Evolutionary conservation across 1,139 yeast genomes (phyloP).

Genomic region (Magnusiomyces clavatus): DNA sequence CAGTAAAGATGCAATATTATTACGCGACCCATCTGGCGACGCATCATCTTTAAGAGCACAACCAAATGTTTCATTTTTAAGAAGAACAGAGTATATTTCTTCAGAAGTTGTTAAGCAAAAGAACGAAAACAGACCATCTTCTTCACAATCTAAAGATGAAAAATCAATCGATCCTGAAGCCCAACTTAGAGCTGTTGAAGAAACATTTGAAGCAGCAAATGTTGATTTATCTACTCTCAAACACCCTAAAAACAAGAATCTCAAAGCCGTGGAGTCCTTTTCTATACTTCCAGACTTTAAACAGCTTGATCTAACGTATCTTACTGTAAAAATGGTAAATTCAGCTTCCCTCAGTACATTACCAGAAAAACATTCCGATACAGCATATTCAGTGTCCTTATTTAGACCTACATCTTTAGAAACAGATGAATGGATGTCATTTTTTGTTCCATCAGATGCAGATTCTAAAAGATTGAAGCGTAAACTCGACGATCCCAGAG

Average conservation of each 20-base stretch:
- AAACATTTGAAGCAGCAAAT: conserved; percentile 59
- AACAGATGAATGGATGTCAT: conserved; percentile 76
- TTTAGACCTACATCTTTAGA: conserved; percentile 70
- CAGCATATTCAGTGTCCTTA: conserved; percentile 52
- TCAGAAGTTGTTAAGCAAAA: conserved; percentile 28
- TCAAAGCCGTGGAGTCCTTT: conserved; percentile 74
- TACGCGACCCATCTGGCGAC: conserved; percentile 63
- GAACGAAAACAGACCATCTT: too few species aligned
- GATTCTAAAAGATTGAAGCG: conserved; percentile 27
- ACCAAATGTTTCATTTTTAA: conserved; percentile 70
- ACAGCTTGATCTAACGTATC: conserved; percentile 70
- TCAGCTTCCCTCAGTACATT: conserved; percentile 55
- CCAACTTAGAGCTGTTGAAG: conserved; percentile 64
- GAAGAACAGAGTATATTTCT: conserved; percentile 89
- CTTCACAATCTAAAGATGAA: conserved; percentile 10
- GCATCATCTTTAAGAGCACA: conserved; percentile 44
- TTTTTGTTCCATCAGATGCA: conserved; percentile 48
- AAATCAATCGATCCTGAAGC: conserved; percentile 47
- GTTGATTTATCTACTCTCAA: conserved; percentile 42
- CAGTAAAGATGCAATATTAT: conserved; percentile 64
- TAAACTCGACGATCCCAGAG: conserved; percentile 26
- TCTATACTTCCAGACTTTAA: conserved; percentile 84
- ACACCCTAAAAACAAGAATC: conserved; percentile 72
- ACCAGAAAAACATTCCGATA: conserved; percentile 36
- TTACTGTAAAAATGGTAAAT: conserved; percentile 68